Evolutionary conservation across 2,329 filamentous ascomycete genomes (phyloP), one percentile per base, ranked within the genome.

Genomic region (Ilyonectria sp.): DNA sequence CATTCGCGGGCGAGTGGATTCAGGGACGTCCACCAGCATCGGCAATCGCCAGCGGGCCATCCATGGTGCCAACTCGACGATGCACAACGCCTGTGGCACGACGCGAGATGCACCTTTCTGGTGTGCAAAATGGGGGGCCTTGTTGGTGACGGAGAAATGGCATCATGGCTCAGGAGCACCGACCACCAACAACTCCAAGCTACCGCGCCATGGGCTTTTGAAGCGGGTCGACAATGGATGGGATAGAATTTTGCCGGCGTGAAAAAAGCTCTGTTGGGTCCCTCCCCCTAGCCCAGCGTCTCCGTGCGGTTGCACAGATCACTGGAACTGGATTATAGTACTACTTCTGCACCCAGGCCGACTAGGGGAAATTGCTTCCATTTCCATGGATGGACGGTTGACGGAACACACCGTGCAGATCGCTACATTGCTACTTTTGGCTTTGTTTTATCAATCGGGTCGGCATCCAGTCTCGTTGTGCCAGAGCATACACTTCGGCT

Each of bases 341-440:
- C 49, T 52, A 31, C 47, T 33, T 52, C 57, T 35, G 33, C 56
- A 52, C 50, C 23, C 50, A 26, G 21, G 44, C 19, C 23, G 33
- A 44, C 19, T 49, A 40, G 11, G 63, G 63, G 63, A 61, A 66
- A 66, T 66, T 66, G 46, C 44, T 35, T 60, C 55, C 19, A 37
- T 61, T 61, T 23, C 29, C 26, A 46, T 57, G 9, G 46, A 40
- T 15, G n/a, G 29, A 56, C 17, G 31, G 29, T 37, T 23, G 35
- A 53, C 63, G 57, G 63, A 57, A 44, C 53, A 52, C 44, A 47
- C 57, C 57, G 44, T 58, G 46, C 53, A 61, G 53, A 54, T 62
- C 58, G 44, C 17, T 8, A 40, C 47, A 61, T 43, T 53, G 44
- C 50, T 11, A 44, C 53, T 59, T 57, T 29, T 46, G 13, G 19